phyloP scores from a whole-genome alignment of 2,329 filamentous ascomycete genomes.

The Annulohypoxylon truncatum region DNA sequence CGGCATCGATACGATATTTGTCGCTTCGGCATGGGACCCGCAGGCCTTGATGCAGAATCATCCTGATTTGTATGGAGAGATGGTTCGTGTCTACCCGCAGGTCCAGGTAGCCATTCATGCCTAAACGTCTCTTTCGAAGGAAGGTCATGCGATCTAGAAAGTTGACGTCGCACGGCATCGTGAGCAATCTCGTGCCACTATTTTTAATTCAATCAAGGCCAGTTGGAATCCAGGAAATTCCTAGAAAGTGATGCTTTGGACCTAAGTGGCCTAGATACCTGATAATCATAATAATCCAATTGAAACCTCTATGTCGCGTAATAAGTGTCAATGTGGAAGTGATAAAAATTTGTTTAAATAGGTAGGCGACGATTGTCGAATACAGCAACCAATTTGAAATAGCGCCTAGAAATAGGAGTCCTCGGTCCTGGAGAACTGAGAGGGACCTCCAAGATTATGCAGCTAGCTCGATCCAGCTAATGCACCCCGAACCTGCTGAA shows the following conservation, averaged over 20 bases:
- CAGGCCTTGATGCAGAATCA: constrained; percentile 84
- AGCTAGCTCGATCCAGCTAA: constrained; percentile 1
- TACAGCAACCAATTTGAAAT: neutral
- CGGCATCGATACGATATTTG: constrained; percentile 93
- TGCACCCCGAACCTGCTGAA: neutral
- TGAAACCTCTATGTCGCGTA: neutral
- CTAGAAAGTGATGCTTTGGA: neutral
- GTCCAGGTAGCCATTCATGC: constrained; percentile 82
- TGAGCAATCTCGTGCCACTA: too few relatives aligned
- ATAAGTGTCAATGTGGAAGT: neutral
- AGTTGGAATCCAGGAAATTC: too few relatives aligned
- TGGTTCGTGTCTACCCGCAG: constrained; percentile 85
- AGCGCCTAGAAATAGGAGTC: neutral
- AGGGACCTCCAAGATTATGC: neutral
- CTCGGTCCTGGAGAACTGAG: neutral
- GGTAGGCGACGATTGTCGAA: neutral
- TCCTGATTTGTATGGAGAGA: constrained; percentile 80
- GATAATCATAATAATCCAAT: neutral
- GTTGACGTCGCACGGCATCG: neutral
- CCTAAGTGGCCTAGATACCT: neutral
- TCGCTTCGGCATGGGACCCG: constrained; percentile 76
- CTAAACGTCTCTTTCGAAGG: constrained; percentile 42
- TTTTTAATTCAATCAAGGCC: neutral
- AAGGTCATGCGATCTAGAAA: neutral
- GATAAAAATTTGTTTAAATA: neutral